phyloP scores from a whole-genome alignment of 352 stramenopile species.

The Blastocystis sp. region DNA sequence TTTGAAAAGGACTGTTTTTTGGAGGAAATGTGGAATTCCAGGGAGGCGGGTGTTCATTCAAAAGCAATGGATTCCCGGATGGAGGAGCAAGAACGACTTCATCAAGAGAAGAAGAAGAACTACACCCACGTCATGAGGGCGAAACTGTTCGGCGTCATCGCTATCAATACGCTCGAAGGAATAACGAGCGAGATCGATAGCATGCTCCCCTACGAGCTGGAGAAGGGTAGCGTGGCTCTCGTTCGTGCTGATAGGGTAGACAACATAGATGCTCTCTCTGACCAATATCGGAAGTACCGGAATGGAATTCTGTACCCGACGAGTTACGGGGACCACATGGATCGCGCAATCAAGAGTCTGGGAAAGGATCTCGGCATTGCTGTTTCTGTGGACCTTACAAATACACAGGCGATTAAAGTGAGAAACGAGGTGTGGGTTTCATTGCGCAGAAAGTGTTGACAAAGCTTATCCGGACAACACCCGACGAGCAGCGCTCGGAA shows the following conservation, averaged over 20 bases:
- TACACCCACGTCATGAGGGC: constrained; percentile 67
- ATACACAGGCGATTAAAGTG: constrained; percentile 72
- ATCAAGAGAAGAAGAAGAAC: constrained; percentile 35
- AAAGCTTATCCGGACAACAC: constrained; percentile 13
- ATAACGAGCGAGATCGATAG: constrained; percentile 61
- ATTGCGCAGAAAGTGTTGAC: constrained; percentile 48
- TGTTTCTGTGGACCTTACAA: constrained; percentile 66
- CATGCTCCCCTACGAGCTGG: constrained; percentile 48
- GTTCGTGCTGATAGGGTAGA: constrained; percentile 21
- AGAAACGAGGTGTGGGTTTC: not conserved
- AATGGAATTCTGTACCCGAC: constrained; percentile 69
- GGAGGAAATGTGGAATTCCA: not conserved
- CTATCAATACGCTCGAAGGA: constrained; percentile 69
- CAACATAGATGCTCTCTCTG: constrained; percentile 68
- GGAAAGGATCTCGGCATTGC: constrained; percentile 67
- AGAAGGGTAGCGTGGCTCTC: not conserved
- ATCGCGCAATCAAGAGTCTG: constrained; percentile 72
- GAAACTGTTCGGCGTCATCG: constrained; percentile 66
- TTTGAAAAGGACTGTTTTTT: constrained; percentile 48
- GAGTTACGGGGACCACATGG: constrained; percentile 73
- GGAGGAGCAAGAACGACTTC: constrained; percentile 35
- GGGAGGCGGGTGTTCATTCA: constrained; percentile 25
- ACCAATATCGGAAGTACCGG: constrained; percentile 65
- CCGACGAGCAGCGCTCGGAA: constrained; percentile 27
- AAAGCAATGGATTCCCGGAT: constrained; percentile 44